Evolutionary conservation across 441 rosid genomes (phyloP), one percentile per base, ranked within the genome.

Genomic region (Bocquillonia castaneifolia): DNA sequence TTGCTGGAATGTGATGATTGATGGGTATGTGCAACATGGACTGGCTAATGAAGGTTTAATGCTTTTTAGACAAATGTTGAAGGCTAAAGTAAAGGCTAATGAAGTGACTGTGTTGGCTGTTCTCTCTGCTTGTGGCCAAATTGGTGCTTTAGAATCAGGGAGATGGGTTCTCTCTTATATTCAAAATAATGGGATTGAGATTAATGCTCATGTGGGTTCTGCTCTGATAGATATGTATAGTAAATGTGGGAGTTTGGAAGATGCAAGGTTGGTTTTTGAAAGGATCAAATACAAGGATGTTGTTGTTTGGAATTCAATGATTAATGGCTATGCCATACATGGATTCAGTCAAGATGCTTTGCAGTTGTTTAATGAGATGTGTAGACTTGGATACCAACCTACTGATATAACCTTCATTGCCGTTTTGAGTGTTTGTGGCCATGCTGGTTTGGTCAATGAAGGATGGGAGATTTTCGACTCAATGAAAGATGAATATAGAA

Each of bases 1-100:
- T 44, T 81, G 88, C 63, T 88, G 95, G 95, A 91, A 87, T 40
- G 95, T 82, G 73, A 88, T 91, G 89, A 83, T 91, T 70, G 84
- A 87, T 79, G 93, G 90, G 75, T 91, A 88, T 31, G 70, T 70
- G 63, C 86, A 84, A 74, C 83, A 82, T 20, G 86, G 88, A 13
- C 34, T 76, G 60, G 80, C 84, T 0, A 76, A 67, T 36, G 86
- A 87, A 59, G 84, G 86, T 67, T 70, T 90, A 73, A 25, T 60
- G 59, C 73, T 88, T 69, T 88, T 88, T 63, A 79, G 81, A 77
- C 71, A 73, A 67, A 78, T 90, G 74, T 69, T 86, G 67, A 72
- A 71, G 15, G 81, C 70, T 3, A 75, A 68, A 34, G 71, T 75
- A 20, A 72, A 72, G 69, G 88, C 93, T n/a, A 79, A 82, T 65